These are phyloP conservation scores for Hypoxylon fragiforme DNA, from an alignment of 495 filamentous ascomycete genomes.

Conservation along the genomic window DNA sequence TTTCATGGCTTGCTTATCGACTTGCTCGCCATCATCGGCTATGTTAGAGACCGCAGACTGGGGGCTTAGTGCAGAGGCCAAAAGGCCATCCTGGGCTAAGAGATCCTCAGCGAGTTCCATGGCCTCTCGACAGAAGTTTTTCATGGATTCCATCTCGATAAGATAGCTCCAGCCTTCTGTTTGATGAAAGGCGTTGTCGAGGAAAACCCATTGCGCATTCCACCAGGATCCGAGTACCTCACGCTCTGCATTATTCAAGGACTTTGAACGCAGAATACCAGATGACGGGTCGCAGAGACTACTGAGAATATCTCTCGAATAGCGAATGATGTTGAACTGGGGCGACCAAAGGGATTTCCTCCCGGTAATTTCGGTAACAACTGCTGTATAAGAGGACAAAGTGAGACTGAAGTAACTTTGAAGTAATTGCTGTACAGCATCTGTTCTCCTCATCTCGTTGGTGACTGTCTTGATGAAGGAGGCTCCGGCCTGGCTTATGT, in stretches of 20 bases:
- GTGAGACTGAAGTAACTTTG: conserved; percentile 57
- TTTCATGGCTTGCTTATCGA: conserved; percentile 50
- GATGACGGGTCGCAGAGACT: conserved; percentile 79
- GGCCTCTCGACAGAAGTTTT: conserved; percentile 88
- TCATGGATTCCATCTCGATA: conserved; percentile 72
- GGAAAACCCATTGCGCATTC: conserved; percentile 75
- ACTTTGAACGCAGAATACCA: conserved; percentile 73
- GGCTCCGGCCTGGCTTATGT: conserved; percentile 72
- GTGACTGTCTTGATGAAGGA: conserved; percentile 81
- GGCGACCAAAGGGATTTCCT: conserved; percentile 51
- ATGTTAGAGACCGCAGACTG: conserved; percentile 46
- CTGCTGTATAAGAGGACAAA: conserved; percentile 41
- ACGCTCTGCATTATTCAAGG: conserved; percentile 61
- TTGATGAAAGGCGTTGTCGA: conserved; percentile 79
- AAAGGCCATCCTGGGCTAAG: conserved; percentile 78
- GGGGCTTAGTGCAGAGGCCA: conserved; percentile 65
- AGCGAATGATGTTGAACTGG: conserved; percentile 37
- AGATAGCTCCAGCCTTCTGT: conserved; percentile 78
- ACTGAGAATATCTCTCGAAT: conserved; percentile 69
- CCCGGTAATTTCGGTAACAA: conserved; percentile 56
- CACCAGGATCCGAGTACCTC: conserved; percentile 73
- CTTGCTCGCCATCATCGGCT: conserved; percentile 47
- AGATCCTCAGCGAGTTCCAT: conserved; percentile 90
- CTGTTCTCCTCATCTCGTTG: conserved; percentile 66
- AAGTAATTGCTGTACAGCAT: conserved; percentile 73